These are phyloP conservation scores for Apophysomyces trapeziformis DNA, from an alignment of 371 early-diverging fungal species.

Conservation along the genomic window DNA sequence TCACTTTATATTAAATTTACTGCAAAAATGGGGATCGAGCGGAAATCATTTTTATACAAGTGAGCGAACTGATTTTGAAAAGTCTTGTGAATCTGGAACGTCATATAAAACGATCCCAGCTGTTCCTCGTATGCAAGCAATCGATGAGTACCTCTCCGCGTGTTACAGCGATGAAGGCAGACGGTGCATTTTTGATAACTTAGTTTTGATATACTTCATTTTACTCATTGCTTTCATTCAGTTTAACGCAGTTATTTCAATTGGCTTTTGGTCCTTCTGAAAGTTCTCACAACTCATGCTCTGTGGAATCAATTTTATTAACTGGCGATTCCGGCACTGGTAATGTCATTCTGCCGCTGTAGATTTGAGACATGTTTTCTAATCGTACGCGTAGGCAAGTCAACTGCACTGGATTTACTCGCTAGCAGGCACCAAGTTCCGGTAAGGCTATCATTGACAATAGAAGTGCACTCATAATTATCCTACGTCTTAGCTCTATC, in stretches of 20 bases:
- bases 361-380: background rate
- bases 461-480: background rate
- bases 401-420: slow-evolving; percentile 29
- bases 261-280: slow-evolving; percentile 26
- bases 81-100: too few relatives aligned
- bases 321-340: slow-evolving; percentile 51
- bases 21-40: too few relatives aligned
- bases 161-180: slow-evolving; percentile 55
- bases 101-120: too few relatives aligned
- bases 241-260: slow-evolving; percentile 43
- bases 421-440: slow-evolving; percentile 26
- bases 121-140: too few relatives aligned
- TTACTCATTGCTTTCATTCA: slow-evolving; percentile 8
- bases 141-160: slow-evolving; percentile 18
- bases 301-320: slow-evolving; percentile 28
- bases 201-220: background rate
- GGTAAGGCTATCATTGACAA: slow-evolving; percentile 13
- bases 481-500: slow-evolving; percentile 20
- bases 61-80: too few relatives aligned
- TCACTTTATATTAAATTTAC: too few relatives aligned
- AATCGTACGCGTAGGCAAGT: slow-evolving; percentile 36
- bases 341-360: background rate
- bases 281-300: background rate
- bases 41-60: too few relatives aligned
- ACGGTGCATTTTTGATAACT: slow-evolving; percentile 22